A percentile compares a stretch with the other conserved stretches of the same genome.
Evolutionary conservation across 371 early-diverging fungal genomes (phyloP).

Genomic region (Rhizomucor pusillus): DNA sequence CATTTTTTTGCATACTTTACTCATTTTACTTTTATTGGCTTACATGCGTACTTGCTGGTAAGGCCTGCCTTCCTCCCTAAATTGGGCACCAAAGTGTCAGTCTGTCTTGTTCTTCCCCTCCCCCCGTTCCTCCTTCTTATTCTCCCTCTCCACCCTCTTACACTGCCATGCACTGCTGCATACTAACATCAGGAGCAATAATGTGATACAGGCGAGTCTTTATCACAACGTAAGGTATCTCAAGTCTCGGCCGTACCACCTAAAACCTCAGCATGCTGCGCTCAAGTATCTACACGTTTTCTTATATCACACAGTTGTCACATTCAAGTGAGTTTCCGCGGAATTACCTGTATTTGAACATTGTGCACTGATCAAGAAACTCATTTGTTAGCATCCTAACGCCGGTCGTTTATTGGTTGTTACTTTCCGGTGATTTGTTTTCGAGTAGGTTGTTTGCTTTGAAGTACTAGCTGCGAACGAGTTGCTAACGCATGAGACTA

Average conservation of each 20-base stretch:
- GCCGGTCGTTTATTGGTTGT: conserved; percentile 56
- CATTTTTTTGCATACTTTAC: conserved; percentile 49
- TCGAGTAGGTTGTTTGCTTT: conserved; percentile 1
- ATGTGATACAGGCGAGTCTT: conserved; percentile 12
- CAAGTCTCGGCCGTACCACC: conserved; percentile 11
- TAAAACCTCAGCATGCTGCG: conserved; percentile 27
- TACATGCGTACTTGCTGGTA: conserved; percentile 53
- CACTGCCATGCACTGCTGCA: background rate
- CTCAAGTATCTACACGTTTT: conserved; percentile 42
- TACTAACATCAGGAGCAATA: background rate
- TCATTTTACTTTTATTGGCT: conserved; percentile 49
- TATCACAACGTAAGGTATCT: conserved; percentile 31
- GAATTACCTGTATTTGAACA: too few relatives aligned
- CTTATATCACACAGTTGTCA: conserved; percentile 41
- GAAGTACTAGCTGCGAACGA: background rate
- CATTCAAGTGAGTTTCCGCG: conserved; percentile 49
- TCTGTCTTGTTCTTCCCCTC: background rate
- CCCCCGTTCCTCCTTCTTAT: background rate
- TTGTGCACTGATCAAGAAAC: background rate
- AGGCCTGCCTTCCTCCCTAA: conserved; percentile 10
- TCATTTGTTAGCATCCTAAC: conserved; percentile 39
- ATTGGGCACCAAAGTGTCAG: background rate
- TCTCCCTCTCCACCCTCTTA: background rate
- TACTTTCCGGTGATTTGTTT: conserved; percentile 12
- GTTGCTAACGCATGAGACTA: background rate